phyloP scores from a whole-genome alignment of 2,329 filamentous ascomycete genomes.

The Diaporthe capsici region DNA sequence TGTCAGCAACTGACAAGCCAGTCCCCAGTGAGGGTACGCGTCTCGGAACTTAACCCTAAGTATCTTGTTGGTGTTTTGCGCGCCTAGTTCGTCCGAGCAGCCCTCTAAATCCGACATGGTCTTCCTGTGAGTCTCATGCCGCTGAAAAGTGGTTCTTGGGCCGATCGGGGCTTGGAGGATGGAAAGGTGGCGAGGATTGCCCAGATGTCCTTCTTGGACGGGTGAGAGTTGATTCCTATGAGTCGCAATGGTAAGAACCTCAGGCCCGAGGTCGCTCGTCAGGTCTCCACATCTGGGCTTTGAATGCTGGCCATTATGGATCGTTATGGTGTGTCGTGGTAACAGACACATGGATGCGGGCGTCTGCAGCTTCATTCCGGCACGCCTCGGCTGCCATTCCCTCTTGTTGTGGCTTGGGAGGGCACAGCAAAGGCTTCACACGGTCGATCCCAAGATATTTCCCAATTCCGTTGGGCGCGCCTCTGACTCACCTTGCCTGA shows the following conservation, averaged over 20 bases:
- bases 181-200: constrained; percentile 66
- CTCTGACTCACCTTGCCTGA: constrained; percentile 60
- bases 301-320: constrained; percentile 63
- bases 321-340: constrained; percentile 48
- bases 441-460: constrained; percentile 61
- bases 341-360: constrained; percentile 44
- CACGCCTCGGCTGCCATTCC: constrained; percentile 43
- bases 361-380: constrained; percentile 17
- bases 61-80: constrained; percentile 82
- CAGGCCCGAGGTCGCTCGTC: constrained; percentile 81
- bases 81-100: constrained; percentile 75
- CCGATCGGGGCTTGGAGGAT: constrained; percentile 55
- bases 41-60: constrained; percentile 99
- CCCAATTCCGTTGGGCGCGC: constrained; percentile 42
- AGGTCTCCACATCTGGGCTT: constrained; percentile 75
- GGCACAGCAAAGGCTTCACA: constrained; percentile 62
- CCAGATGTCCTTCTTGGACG: constrained; percentile 68
- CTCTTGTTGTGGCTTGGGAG: constrained; percentile 56
- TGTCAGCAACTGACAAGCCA: constrained; percentile 58
- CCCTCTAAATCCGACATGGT: constrained; percentile 70
- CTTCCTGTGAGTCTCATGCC: constrained; percentile 53
- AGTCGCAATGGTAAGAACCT: constrained; percentile 82
- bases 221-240: constrained; percentile 77
- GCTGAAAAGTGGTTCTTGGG: constrained; percentile 65
- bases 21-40: constrained; percentile 69